Evolutionary conservation across 2,329 filamentous ascomycete species (phyloP).

Genomic region (Colletotrichum tropicale): DNA sequence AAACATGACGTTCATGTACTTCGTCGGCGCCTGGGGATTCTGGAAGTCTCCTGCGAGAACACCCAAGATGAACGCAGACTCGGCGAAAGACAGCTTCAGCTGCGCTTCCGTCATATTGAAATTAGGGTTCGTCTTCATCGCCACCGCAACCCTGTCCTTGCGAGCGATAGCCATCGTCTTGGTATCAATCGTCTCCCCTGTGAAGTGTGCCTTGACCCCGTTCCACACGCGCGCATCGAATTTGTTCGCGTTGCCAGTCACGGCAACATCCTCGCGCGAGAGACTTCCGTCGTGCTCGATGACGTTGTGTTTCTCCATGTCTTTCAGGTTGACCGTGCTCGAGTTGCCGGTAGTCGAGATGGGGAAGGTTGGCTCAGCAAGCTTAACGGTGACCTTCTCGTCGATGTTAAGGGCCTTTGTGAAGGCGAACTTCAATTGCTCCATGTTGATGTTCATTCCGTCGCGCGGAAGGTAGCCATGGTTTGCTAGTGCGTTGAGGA

Average conservation of each 20-base stretch:
- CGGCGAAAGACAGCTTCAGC: not conserved
- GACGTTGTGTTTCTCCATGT: slow-evolving; percentile 20
- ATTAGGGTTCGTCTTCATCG: not conserved
- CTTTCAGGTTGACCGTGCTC: slow-evolving; percentile 21
- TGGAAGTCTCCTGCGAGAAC: not conserved
- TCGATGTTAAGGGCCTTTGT: not conserved
- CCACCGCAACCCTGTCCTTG: slow-evolving; percentile 35
- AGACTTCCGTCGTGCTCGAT: slow-evolving; percentile 37
- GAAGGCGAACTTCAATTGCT: not conserved
- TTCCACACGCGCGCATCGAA: not conserved
- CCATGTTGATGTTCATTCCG: slow-evolving; percentile 37
- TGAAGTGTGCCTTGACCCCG: not conserved
- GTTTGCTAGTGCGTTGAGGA: slow-evolving; percentile 48
- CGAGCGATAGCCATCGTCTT: slow-evolving; percentile 27
- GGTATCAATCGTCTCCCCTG: not conserved
- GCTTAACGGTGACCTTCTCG: not conserved
- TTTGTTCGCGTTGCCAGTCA: not conserved
- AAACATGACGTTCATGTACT: not conserved
- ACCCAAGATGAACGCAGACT: not conserved
- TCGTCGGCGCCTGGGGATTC: not conserved
- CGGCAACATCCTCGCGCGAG: slow-evolving; percentile 28
- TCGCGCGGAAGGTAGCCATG: slow-evolving; percentile 46
- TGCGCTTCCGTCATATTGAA: not conserved
- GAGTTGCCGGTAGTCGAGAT: slow-evolving; percentile 20
- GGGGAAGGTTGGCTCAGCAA: slow-evolving; percentile 34